A percentile compares a stretch with the other conserved stretches of the same genome.
These are phyloP conservation scores for Nephelium lappaceum DNA, from an alignment of 345 rosid genomes.

Conservation along the genomic window DNA sequence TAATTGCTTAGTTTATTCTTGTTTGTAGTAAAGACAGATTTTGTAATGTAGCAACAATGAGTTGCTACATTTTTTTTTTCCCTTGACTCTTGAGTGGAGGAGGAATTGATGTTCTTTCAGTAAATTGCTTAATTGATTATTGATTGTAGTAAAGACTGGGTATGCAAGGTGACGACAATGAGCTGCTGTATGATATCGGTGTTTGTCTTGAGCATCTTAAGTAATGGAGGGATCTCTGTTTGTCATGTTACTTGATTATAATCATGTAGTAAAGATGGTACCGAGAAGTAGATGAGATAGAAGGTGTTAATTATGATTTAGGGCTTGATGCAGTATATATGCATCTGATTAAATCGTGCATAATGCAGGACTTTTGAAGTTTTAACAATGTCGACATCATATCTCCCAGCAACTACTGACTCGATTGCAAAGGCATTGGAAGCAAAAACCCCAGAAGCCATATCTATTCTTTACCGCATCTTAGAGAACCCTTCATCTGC, in stretches of 20 bases:
- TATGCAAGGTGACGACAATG: not conserved
- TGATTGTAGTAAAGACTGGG: not conserved
- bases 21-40: not conserved
- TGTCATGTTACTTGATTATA: not conserved
- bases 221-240: not conserved
- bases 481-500: constrained; percentile 84
- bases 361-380: constrained; percentile 34
- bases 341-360: not conserved
- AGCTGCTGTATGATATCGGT: not conserved
- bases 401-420: constrained; percentile 61
- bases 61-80: not conserved
- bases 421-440: constrained; percentile 70
- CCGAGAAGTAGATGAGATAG: not conserved
- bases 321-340: not conserved
- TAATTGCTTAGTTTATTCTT: not conserved
- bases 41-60: not conserved
- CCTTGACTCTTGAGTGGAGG: not conserved
- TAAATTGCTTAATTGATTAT: not conserved
- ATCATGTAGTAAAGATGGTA: not conserved
- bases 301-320: not conserved
- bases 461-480: constrained; percentile 63
- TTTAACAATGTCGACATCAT: constrained; percentile 38
- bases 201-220: not conserved
- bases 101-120: not conserved
- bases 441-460: constrained; percentile 69